Evolutionary conservation across 1,284 basidiomycete genomes (phyloP).

Genomic region (Ganoderma lucidum): DNA sequence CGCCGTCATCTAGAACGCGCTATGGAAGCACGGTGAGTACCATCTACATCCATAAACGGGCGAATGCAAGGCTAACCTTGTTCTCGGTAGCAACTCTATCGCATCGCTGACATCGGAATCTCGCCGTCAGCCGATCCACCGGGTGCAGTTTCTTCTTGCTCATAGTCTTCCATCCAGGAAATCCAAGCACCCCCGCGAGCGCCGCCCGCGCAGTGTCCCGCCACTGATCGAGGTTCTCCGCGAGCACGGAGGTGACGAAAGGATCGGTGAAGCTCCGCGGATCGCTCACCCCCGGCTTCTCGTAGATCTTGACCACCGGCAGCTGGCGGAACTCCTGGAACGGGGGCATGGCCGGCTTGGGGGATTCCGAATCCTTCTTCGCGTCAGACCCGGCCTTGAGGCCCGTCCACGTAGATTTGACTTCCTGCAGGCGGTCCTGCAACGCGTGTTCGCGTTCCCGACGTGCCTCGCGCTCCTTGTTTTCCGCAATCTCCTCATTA

Average conservation of each 20-base stretch:
- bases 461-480: slow-evolving; percentile 19
- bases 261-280: slow-evolving; percentile 26
- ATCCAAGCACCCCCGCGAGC: slow-evolving; percentile 57
- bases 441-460: slow-evolving; percentile 27
- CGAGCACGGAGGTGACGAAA: slow-evolving; percentile 49
- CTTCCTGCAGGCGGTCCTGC: slow-evolving; percentile 28
- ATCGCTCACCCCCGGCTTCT: slow-evolving; percentile 30
- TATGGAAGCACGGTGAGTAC: neutral
- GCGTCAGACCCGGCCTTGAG: slow-evolving; percentile 25
- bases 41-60: neutral
- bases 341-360: slow-evolving; percentile 44
- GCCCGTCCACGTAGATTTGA: slow-evolving; percentile 22
- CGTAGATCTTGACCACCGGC: slow-evolving; percentile 49
- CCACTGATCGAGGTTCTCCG: slow-evolving; percentile 59
- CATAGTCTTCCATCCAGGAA: slow-evolving; percentile 55
- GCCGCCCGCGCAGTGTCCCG: slow-evolving; percentile 47
- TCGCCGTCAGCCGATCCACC: slow-evolving; percentile 61
- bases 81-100: slow-evolving; percentile 12
- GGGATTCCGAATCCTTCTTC: neutral
- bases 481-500: slow-evolving; percentile 26
- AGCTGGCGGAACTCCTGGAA: slow-evolving; percentile 53
- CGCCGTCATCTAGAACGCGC: slow-evolving; percentile 43
- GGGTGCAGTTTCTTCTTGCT: slow-evolving; percentile 59
- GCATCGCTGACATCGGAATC: slow-evolving; percentile 65
- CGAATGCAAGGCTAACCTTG: neutral